Evolutionary conservation across 1,284 basidiomycete species (phyloP), one percentile per base, ranked within the genome.

Genomic region (Coriolopsis trogii): DNA sequence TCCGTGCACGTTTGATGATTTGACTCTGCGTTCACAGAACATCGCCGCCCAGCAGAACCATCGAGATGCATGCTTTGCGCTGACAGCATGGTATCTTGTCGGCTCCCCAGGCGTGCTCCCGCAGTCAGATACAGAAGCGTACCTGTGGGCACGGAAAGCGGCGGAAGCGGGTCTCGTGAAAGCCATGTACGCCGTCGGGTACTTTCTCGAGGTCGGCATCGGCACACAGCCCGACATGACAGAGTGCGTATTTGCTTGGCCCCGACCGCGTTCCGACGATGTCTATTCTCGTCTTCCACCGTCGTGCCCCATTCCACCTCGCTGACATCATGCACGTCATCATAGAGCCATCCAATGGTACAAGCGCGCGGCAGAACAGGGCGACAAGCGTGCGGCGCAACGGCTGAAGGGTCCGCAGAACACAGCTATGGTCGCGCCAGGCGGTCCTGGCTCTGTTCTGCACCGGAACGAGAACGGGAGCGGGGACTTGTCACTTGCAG

Each of bases 21-120:
- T 46, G 42, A 7, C 49, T 60, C 16, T 47, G 48, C 6, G 21
- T 29, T 25, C 51, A 55, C 66, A 97, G 94, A 95, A 98, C 67
- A 97, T 98, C 61, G 95, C 95, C 21, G 97, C 96, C 2, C 96
- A 98, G 70, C 95, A 98, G 74, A 88, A 88, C 63, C 97, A 99
- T 68, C 88, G 91, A 16, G 96, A 99, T 66, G 95, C 96, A 0
- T 98, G 95, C 71, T 99, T 99, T 68, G 96, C 96, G 3, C 80
- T 99, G 29, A 98, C 96, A 9, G 95, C 96, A 8, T 99, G 96
- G 96, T 99, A 99, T 68, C 87, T 99, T 58, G 96, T 99, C 55
- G 97, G 97, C 46, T 98, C 95, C 6, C 93, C 95, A 0, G 96
- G 96, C 39, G 95, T 99, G 7, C 80, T 99, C 25, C 96, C 96